Evolutionary conservation across 352 stramenopile genomes (phyloP).

Genomic region (Globisporangium rhizosaccharum): DNA sequence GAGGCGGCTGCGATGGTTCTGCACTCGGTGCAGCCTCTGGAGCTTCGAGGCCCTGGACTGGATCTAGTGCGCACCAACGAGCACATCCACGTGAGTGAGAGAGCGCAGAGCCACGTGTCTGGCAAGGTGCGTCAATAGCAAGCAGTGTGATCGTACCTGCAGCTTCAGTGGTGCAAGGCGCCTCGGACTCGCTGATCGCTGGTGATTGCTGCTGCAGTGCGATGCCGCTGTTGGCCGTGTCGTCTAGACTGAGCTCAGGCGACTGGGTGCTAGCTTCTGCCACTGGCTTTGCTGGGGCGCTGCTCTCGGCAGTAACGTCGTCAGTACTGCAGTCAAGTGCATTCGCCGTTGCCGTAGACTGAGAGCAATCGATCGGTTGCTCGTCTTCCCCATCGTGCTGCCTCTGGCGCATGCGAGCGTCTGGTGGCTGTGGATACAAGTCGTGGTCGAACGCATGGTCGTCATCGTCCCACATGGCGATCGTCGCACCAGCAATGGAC

Average conservation of each 20-base stretch:
- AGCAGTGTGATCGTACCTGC: too few relatives aligned
- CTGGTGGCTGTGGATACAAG: conserved; percentile 9
- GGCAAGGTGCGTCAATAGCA: too few relatives aligned
- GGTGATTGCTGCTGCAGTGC: background rate
- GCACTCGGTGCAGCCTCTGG: background rate
- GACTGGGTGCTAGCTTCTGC: background rate
- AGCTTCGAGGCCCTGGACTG: background rate
- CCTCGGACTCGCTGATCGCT: background rate
- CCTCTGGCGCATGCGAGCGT: too few relatives aligned
- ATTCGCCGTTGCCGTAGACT: background rate
- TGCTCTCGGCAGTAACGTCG: background rate
- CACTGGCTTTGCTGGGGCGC: background rate
- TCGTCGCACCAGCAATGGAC: too few relatives aligned
- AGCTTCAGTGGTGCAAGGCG: too few relatives aligned
- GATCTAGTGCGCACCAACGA: too few relatives aligned
- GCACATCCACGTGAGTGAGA: too few relatives aligned
- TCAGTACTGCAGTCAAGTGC: too few relatives aligned
- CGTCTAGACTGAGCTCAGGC: background rate
- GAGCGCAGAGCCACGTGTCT: too few relatives aligned
- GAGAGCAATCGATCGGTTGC: background rate
- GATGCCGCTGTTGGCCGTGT: too few relatives aligned
- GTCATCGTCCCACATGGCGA: background rate
- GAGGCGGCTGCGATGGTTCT: background rate
- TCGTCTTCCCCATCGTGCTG: background rate
- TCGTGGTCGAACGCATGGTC: conserved; percentile 7